Conservation (phyloP, 2,329 filamentous ascomycete genomes). For the Aspergillus luchuensis region DNA sequence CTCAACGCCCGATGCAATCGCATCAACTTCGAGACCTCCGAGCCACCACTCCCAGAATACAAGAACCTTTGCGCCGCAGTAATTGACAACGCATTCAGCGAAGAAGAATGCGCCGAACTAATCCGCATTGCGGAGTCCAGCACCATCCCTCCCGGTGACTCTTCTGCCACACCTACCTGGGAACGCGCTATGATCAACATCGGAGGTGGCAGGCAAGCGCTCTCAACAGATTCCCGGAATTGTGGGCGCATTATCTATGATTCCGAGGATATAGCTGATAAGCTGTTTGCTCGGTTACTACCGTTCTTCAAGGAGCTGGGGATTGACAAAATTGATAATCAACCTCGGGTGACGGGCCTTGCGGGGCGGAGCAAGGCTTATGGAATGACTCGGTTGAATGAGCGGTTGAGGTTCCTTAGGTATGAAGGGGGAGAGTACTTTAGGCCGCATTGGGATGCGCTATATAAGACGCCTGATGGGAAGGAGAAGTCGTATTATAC, state of each 20-base stretch:
- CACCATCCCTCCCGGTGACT: conserved; percentile 23
- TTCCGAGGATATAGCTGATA: conserved; percentile 57
- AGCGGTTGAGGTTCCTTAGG: conserved; percentile 73
- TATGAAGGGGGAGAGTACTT: conserved; percentile 76
- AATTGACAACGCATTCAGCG: conserved; percentile 64
- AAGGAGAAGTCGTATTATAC: conserved; percentile 56
- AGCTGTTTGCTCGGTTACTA: conserved; percentile 62
- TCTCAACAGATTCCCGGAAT: conserved; percentile 62
- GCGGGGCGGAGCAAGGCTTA: conserved; percentile 44
- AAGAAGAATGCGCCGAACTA: conserved; percentile 64
- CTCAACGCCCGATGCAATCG: conserved; percentile 48
- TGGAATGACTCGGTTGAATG: conserved; percentile 59
- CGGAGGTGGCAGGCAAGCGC: conserved; percentile 62
- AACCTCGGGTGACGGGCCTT: conserved; percentile 49
- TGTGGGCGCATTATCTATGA: conserved; percentile 81
- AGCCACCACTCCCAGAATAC: conserved; percentile 54
- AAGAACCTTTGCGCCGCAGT: conserved; percentile 59
- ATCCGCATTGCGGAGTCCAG: conserved; percentile 54
- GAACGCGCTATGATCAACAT: conserved; percentile 68
- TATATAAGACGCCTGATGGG: conserved; percentile 60
- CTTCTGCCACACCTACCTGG: conserved; percentile 53
- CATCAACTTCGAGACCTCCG: conserved; percentile 58
- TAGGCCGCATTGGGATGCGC: conserved; percentile 67
- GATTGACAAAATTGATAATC: conserved; percentile 41
- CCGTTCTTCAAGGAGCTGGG: conserved; percentile 53